Evolutionary conservation across 495 filamentous ascomycete genomes (phyloP).

Genomic region (Penicilliopsis zonata): DNA sequence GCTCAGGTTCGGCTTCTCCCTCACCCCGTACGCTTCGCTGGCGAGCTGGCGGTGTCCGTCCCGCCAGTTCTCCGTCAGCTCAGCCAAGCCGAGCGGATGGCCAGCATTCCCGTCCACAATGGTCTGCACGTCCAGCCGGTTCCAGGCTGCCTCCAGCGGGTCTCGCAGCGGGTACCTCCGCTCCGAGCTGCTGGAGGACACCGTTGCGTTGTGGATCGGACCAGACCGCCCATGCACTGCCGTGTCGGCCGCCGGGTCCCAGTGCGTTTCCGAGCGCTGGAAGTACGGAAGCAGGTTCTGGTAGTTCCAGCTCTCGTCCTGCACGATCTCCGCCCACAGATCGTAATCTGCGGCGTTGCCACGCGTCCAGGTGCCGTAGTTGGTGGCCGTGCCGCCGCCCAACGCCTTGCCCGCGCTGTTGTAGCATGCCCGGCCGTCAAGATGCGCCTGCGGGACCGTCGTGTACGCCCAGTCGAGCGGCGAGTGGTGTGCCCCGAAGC

Average conservation of each 20-base stretch:
- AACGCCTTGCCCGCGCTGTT: constrained; percentile 15
- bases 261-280: constrained; percentile 14
- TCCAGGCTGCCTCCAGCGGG: constrained; percentile 9
- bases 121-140: constrained; percentile 11
- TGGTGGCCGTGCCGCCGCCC: constrained; percentile 17
- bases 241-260: constrained; percentile 4
- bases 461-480: constrained; percentile 17
- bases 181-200: constrained; percentile 11
- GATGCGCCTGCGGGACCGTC: constrained; percentile 14
- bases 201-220: too few relatives aligned
- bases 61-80: constrained; percentile 17
- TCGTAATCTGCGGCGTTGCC: constrained; percentile 24
- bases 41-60: constrained; percentile 20
- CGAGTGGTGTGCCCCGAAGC: constrained; percentile 5
- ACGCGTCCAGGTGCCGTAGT: constrained; percentile 24
- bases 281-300: constrained; percentile 21
- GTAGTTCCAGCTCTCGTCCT: constrained; percentile 18
- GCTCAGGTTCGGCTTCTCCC: constrained; percentile 2
- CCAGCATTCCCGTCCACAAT: constrained; percentile 17
- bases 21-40: constrained; percentile 16
- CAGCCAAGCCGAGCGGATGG: constrained; percentile 13
- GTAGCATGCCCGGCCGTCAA: constrained; percentile 10
- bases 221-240: constrained; percentile 13
- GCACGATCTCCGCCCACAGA: constrained; percentile 16
- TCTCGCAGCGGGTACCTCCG: constrained; percentile 24